phyloP scores from a whole-genome alignment of 768 basidiomycete genomes.

The Leccinum pellstonianum region DNA sequence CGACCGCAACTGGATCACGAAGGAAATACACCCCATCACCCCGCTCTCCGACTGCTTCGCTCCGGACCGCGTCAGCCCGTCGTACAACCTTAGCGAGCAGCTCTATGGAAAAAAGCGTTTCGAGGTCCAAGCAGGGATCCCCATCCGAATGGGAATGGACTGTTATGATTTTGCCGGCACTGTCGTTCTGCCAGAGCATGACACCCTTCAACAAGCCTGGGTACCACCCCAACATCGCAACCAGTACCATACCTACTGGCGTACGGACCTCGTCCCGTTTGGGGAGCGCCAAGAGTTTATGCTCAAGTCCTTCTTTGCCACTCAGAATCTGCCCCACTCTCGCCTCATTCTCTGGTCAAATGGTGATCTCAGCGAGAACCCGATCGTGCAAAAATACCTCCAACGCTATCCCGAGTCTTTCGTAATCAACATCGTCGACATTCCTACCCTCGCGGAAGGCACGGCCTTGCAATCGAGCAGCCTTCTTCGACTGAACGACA shows the following conservation, averaged over 20 bases:
- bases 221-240: conserved; percentile 46
- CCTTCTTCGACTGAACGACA: conserved; percentile 62
- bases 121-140: conserved; percentile 78
- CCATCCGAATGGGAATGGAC: conserved; percentile 77
- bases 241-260: conserved; percentile 93
- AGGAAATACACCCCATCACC: conserved; percentile 64
- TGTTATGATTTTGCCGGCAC: conserved; percentile 93
- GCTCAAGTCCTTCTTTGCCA: conserved; percentile 91
- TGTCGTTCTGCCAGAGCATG: conserved; percentile 40
- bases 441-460: conserved; percentile 63
- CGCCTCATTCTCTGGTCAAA: conserved; percentile 93
- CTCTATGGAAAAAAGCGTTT: conserved; percentile 62
- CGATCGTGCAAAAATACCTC: conserved; percentile 61
- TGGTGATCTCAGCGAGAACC: conserved; percentile 59
- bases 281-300: conserved; percentile 82
- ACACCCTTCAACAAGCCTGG: conserved; percentile 5
- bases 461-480: conserved; percentile 70
- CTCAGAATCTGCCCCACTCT: conserved; percentile 66
- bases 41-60: conserved; percentile 77
- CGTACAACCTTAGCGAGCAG: conserved; percentile 66
- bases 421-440: conserved; percentile 64
- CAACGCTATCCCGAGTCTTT: conserved; percentile 68
- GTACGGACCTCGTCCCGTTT: conserved; percentile 79
- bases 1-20: conserved; percentile 66
- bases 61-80: conserved; percentile 51